These are phyloP conservation scores for Fusarium sp. DNA, from an alignment of 2,329 filamentous ascomycete genomes.

Conservation along the genomic window DNA sequence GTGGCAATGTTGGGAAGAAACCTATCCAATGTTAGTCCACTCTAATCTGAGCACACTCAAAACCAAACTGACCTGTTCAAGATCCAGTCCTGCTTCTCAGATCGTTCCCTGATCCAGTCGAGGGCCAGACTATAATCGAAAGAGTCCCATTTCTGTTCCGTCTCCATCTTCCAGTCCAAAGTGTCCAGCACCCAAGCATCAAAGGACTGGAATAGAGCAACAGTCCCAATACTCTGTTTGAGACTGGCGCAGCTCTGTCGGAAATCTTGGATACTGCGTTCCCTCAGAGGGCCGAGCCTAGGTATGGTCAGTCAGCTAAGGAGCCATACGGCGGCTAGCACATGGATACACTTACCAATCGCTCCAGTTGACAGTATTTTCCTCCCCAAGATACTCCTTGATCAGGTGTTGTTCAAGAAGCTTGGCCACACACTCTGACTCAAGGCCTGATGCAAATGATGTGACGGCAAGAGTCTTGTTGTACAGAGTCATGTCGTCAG, in stretches of 20 bases:
- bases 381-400: not conserved
- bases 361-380: conserved; percentile 6
- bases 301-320: not conserved
- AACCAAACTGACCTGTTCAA: not conserved
- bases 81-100: not conserved
- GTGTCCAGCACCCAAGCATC: not conserved
- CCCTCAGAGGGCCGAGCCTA: not conserved
- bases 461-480: not conserved
- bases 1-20: conserved; percentile 6
- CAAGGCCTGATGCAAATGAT: not conserved
- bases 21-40: not conserved
- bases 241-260: not conserved
- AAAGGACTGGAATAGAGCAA: not conserved
- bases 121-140: not conserved
- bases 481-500: not conserved
- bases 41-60: not conserved
- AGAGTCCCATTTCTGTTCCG: not conserved
- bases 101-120: not conserved
- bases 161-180: conserved; percentile 1
- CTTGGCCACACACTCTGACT: not conserved
- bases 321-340: not conserved
- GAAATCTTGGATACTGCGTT: not conserved
- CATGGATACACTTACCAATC: conserved; percentile 1
- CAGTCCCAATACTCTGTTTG: not conserved
- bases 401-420: not conserved